A percentile compares a stretch with the other conserved stretches of the same genome.
phyloP scores from a whole-genome alignment of 2,329 filamentous ascomycete genomes.

The Trichoderma atroviride region DNA sequence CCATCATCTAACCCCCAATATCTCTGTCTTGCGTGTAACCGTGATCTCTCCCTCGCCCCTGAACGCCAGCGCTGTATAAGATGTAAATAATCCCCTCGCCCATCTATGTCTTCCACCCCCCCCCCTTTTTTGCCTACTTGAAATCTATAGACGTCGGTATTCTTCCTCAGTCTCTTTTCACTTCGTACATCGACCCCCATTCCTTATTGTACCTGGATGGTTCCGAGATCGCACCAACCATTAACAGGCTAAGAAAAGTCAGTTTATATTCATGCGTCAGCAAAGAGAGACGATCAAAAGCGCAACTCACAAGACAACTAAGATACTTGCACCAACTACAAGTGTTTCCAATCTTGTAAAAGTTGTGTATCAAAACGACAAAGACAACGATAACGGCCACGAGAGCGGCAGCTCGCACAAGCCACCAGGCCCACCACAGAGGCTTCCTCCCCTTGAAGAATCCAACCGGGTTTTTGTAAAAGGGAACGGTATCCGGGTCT shows the following conservation, averaged over 20 bases:
- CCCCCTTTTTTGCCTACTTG: not conserved
- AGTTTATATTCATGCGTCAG: slow-evolving; percentile 26
- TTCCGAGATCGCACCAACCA: slow-evolving; percentile 65
- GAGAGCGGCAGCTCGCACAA: slow-evolving; percentile 76
- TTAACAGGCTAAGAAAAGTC: slow-evolving; percentile 57
- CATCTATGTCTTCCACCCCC: slow-evolving; percentile 24
- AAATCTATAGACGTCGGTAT: slow-evolving; percentile 9
- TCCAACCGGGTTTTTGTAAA: slow-evolving; percentile 65
- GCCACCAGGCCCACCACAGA: slow-evolving; percentile 98
- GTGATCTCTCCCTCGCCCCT: slow-evolving; percentile 12
- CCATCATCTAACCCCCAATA: not conserved
- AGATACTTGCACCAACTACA: slow-evolving; percentile 96
- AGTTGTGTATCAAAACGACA: slow-evolving; percentile 85
- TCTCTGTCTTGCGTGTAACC: slow-evolving; percentile 2
- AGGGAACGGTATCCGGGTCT: slow-evolving; percentile 53
- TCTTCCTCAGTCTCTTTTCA: not conserved
- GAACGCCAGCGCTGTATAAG: slow-evolving; percentile 43
- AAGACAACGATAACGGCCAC: slow-evolving; percentile 83
- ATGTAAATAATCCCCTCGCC: slow-evolving; percentile 25
- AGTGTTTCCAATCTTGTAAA: slow-evolving; percentile 75
- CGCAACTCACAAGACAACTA: slow-evolving; percentile 78
- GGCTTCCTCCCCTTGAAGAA: slow-evolving; percentile 94
- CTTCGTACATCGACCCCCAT: not conserved
- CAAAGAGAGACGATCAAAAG: not conserved
- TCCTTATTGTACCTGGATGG: slow-evolving; percentile 32